These are phyloP conservation scores for Mariannaea sp. DNA, from an alignment of 2,329 filamentous ascomycete species.

Conservation along the genomic window DNA sequence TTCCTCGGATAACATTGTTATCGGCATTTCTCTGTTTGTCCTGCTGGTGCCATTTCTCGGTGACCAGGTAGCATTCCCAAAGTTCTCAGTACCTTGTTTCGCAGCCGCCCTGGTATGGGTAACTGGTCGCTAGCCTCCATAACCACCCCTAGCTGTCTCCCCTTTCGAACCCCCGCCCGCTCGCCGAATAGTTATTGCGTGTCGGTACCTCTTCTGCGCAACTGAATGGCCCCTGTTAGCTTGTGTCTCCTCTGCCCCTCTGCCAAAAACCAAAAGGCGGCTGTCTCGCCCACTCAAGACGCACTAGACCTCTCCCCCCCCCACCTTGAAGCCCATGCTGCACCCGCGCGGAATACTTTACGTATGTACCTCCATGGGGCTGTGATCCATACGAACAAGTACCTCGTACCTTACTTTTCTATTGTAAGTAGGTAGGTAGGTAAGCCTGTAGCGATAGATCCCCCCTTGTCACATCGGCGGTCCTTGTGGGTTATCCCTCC, in stretches of 20 bases:
- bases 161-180: not conserved
- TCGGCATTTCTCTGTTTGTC: not conserved
- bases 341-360: slow-evolving; percentile 16
- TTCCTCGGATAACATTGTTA: not conserved
- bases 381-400: not conserved
- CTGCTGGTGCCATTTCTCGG: slow-evolving; percentile 6
- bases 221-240: not conserved
- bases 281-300: slow-evolving; percentile 16
- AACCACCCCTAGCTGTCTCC: slow-evolving; percentile 8
- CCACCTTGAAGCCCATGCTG: slow-evolving; percentile 2
- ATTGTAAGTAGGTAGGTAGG: not conserved
- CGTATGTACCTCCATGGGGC: slow-evolving; percentile 10
- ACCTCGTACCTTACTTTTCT: slow-evolving; percentile 1
- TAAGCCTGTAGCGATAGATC: not conserved
- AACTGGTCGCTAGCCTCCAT: slow-evolving; percentile 9
- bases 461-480: not conserved
- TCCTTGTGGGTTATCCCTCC: not conserved
- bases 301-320: not conserved
- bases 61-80: slow-evolving; percentile 14
- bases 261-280: slow-evolving; percentile 17
- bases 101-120: slow-evolving; percentile 10
- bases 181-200: not conserved
- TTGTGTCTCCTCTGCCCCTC: not conserved
- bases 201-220: not conserved
- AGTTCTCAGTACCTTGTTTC: slow-evolving; percentile 15